Conservation (phyloP, 1,284 basidiomycete genomes). For the Singerocomus inundabilis region DNA sequence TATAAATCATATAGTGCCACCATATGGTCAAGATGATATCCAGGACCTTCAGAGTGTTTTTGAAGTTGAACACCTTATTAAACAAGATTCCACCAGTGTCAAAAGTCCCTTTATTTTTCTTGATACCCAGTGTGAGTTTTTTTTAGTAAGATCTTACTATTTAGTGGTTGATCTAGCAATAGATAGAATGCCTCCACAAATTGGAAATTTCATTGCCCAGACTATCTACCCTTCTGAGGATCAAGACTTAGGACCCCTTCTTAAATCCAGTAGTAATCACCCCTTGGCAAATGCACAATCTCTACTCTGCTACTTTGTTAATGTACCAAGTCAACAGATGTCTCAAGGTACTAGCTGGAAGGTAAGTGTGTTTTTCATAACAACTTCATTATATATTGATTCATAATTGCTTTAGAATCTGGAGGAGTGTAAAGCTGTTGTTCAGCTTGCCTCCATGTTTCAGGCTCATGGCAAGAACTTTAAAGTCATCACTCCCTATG, state of each 20-base stretch:
- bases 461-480: conserved; percentile 44
- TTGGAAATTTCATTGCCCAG: conserved; percentile 69
- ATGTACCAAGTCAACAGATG: conserved; percentile 45
- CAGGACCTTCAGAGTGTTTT: conserved; percentile 55
- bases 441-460: conserved; percentile 48
- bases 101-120: conserved; percentile 43
- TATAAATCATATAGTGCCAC: conserved; percentile 44
- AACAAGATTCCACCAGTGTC: conserved; percentile 18
- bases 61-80: conserved; percentile 48
- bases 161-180: conserved; percentile 3
- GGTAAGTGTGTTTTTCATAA: conserved; percentile 34
- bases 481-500: conserved; percentile 71
- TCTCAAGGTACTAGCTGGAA: conserved; percentile 42
- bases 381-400: not conserved
- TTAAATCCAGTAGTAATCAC: conserved; percentile 50
- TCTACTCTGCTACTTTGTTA: conserved; percentile 51
- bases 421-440: conserved; percentile 44
- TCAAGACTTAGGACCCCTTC: conserved; percentile 24
- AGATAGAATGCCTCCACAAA: conserved; percentile 78
- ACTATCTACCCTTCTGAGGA: conserved; percentile 53
- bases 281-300: conserved; percentile 36
- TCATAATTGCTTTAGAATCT: conserved; percentile 41
- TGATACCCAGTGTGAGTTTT: conserved; percentile 54
- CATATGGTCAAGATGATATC: conserved; percentile 55
- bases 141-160: not conserved